Evolutionary conservation across 208 protist genomes (phyloP).

Genomic region (Naegleria gruberi): DNA sequence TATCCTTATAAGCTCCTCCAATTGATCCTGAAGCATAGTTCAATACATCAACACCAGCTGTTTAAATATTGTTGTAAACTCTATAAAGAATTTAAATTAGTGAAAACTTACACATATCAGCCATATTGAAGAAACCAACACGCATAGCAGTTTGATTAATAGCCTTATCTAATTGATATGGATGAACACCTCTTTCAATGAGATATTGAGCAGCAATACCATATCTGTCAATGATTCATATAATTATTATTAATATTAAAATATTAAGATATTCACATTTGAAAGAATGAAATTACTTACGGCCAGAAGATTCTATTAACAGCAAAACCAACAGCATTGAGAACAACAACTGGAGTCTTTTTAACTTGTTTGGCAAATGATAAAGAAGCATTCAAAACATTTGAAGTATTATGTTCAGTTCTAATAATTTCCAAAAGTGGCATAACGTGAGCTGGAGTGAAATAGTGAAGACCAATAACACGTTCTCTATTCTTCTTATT

Average conservation of each 20-base stretch:
- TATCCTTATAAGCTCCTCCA: neutral
- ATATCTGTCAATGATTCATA: no score
- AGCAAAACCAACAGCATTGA: conserved; percentile 64
- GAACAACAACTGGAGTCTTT: conserved; percentile 82
- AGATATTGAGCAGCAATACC: neutral
- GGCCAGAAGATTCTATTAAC: conserved; percentile 70
- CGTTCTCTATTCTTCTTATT: conserved; percentile 51
- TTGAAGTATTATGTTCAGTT: conserved; percentile 55
- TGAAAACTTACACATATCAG: conserved; percentile 51
- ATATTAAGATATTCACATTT: no score
- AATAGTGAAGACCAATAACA: conserved; percentile 84
- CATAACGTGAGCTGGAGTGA: conserved; percentile 83
- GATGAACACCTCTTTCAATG: conserved; percentile 47
- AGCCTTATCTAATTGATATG: conserved; percentile 57
- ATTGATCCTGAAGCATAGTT: conserved; percentile 60
- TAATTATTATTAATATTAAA: no score
- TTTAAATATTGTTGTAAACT: no score
- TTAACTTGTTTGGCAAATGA: conserved; percentile 62
- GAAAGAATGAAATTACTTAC: conserved; percentile 59
- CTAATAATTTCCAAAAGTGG: conserved; percentile 79
- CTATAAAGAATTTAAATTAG: neutral
- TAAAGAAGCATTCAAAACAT: conserved; percentile 58
- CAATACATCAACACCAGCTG: conserved; percentile 74
- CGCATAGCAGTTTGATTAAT: conserved; percentile 72
- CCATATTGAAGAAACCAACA: conserved; percentile 72